These are phyloP conservation scores for Kwoniella pini DNA, from an alignment of 768 basidiomycete genomes.

Conservation along the genomic window DNA sequence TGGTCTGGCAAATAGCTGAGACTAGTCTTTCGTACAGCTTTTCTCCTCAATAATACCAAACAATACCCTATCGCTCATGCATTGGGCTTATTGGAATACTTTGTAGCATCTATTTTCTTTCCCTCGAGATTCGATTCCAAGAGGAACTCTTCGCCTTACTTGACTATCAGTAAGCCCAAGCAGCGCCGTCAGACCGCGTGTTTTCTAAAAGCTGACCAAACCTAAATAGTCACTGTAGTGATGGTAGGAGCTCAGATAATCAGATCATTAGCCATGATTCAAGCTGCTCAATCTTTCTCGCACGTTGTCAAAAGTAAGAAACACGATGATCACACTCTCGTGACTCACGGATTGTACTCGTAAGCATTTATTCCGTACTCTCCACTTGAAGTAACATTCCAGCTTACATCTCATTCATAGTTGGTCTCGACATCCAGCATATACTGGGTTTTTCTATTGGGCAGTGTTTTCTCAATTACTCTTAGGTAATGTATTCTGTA, in stretches of 20 bases:
- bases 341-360: slow-evolving; percentile 87
- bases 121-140: slow-evolving; percentile 60
- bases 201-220: too few species aligned
- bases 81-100: slow-evolving; percentile 75
- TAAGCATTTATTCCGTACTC: slow-evolving; percentile 60
- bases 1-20: slow-evolving; percentile 11
- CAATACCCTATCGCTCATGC: slow-evolving; percentile 83
- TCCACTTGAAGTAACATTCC: too few species aligned
- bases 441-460: slow-evolving; percentile 98
- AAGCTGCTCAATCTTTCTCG: slow-evolving; percentile 89
- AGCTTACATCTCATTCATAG: slow-evolving; percentile 59
- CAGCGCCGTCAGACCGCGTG: too few species aligned
- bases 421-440: slow-evolving; percentile 91
- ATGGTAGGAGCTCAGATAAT: slow-evolving; percentile 72
- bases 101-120: slow-evolving; percentile 67
- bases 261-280: slow-evolving; percentile 92
- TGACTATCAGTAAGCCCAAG: slow-evolving; percentile 14
- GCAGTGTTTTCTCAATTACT: slow-evolving; percentile 89
- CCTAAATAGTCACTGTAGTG: slow-evolving; percentile 66
- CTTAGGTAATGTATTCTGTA: slow-evolving; percentile 79
- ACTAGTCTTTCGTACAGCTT: slow-evolving; percentile 62
- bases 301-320: slow-evolving; percentile 80
- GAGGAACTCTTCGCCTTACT: slow-evolving; percentile 8
- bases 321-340: slow-evolving; percentile 70
- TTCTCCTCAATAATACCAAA: slow-evolving; percentile 83